Conservation (phyloP, 1,284 basidiomycete genomes). For the Garcileccinum viscosum region DNA sequence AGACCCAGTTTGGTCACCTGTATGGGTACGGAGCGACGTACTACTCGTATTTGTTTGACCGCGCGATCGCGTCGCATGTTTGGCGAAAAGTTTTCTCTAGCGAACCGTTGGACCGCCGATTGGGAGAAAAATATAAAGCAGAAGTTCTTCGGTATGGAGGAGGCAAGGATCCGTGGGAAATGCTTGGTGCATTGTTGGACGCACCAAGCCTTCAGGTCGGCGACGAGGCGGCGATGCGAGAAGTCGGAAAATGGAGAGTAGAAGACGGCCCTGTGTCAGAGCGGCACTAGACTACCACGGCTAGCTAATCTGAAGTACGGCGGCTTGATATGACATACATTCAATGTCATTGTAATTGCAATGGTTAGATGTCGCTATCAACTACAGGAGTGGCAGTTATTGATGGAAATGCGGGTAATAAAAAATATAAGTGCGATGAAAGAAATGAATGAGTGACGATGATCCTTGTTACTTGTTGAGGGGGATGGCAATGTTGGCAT, state of each 20-base stretch:
- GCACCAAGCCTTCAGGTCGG: slow-evolving; percentile 70
- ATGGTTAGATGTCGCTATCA: neutral
- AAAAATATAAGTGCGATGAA: neutral
- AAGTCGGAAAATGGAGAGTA: slow-evolving; percentile 87
- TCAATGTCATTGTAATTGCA: slow-evolving; percentile 4
- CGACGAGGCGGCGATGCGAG: slow-evolving; percentile 83
- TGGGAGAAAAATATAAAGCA: slow-evolving; percentile 81
- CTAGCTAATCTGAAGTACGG: neutral
- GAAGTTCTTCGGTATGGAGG: slow-evolving; percentile 86
- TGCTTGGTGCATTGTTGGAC: slow-evolving; percentile 81
- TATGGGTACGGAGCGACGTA: slow-evolving; percentile 98
- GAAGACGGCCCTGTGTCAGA: slow-evolving; percentile 68
- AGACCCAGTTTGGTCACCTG: slow-evolving; percentile 94
- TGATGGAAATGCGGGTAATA: neutral
- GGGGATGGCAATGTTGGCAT: neutral
- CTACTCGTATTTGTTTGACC: slow-evolving; percentile 96
- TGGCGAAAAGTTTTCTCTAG: slow-evolving; percentile 80
- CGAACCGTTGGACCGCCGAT: slow-evolving; percentile 66
- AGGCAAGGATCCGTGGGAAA: slow-evolving; percentile 91
- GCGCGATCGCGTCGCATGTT: slow-evolving; percentile 91
- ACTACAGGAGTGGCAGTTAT: neutral
- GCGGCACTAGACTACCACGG: slow-evolving; percentile 46
- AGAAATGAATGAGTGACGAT: neutral
- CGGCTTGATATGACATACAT: neutral
- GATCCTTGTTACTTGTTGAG: neutral